These are phyloP conservation scores for Trametes cingulata DNA, from an alignment of 768 basidiomycete species.

Conservation along the genomic window DNA sequence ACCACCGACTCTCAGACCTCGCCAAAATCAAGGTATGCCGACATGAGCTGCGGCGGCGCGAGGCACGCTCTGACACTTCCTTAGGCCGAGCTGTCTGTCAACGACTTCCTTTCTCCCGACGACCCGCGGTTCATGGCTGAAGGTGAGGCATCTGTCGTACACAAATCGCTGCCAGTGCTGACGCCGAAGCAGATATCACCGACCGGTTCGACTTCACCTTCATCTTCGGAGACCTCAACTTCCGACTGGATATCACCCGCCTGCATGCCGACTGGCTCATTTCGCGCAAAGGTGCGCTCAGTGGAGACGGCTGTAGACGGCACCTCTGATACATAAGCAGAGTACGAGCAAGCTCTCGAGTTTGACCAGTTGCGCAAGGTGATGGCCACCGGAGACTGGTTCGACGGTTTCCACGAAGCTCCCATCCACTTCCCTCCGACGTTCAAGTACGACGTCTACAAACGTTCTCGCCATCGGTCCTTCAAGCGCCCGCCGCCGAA, in stretches of 20 bases:
- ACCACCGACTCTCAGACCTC: constrained; percentile 83
- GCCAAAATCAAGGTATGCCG: constrained; percentile 80
- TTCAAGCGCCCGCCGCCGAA: constrained; percentile 12
- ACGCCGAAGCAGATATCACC: constrained; percentile 58
- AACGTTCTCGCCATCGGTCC: constrained; percentile 32
- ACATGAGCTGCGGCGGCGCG: too few species aligned
- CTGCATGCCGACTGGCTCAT: constrained; percentile 95
- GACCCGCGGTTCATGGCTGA: constrained; percentile 71
- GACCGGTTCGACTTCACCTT: constrained; percentile 90
- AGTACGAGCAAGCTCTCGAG: constrained; percentile 81
- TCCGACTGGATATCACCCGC: constrained; percentile 84
- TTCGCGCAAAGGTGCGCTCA: constrained; percentile 63
- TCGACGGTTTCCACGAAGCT: constrained; percentile 80
- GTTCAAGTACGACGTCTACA: constrained; percentile 88
- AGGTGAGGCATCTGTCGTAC: constrained; percentile 63
- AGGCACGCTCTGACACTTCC: background rate
- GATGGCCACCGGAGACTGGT: constrained; percentile 69
- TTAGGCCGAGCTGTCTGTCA: constrained; percentile 73
- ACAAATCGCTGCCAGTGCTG: background rate
- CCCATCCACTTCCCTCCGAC: constrained; percentile 87
- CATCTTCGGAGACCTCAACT: constrained; percentile 90
- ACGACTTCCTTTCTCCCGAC: constrained; percentile 67
- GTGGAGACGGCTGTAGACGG: too few species aligned
- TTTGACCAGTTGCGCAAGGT: constrained; percentile 85
- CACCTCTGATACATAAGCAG: constrained; percentile 39